These are phyloP conservation scores for Kwoniella bestiolae DNA, from an alignment of 768 basidiomycete genomes.

Conservation along the genomic window DNA sequence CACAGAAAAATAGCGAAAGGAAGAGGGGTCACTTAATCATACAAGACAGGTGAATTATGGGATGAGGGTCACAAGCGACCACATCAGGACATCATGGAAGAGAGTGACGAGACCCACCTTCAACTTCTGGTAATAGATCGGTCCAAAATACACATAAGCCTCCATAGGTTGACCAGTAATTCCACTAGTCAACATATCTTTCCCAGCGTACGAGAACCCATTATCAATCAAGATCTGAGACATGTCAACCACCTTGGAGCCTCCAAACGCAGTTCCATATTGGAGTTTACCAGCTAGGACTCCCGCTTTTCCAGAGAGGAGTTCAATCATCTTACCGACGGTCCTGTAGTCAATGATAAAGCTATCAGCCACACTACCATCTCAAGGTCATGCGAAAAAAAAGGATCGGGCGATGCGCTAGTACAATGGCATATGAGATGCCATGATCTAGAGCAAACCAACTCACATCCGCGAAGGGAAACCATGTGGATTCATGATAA, in stretches of 20 bases:
- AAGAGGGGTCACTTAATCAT: no score
- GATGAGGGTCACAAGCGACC: no score
- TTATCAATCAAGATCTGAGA: conserved; percentile 90
- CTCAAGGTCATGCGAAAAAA: neutral
- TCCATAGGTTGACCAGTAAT: conserved; percentile 97
- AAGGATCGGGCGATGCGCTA: no score
- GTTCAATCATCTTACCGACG: conserved; percentile 99
- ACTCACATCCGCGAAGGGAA: conserved; percentile 81
- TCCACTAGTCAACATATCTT: conserved; percentile 97
- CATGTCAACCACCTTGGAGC: conserved; percentile 99
- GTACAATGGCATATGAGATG: no score
- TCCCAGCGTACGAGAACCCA: conserved; percentile 97
- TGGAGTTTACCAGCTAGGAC: conserved; percentile 70
- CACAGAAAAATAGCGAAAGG: no score
- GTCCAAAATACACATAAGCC: conserved; percentile 97
- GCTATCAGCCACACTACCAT: neutral
- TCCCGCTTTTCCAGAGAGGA: conserved; percentile 95
- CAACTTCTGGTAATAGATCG: conserved; percentile 98
- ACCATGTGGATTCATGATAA: conserved; percentile 99
- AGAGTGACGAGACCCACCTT: conserved; percentile 67
- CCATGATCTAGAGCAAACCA: neutral
- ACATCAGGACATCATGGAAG: neutral
- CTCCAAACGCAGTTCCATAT: conserved; percentile 77
- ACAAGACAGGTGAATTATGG: no score
- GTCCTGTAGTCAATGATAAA: conserved; percentile 68